Conservation (phyloP, 2,329 filamentous ascomycete species). For the Clarireedia paspali region DNA sequence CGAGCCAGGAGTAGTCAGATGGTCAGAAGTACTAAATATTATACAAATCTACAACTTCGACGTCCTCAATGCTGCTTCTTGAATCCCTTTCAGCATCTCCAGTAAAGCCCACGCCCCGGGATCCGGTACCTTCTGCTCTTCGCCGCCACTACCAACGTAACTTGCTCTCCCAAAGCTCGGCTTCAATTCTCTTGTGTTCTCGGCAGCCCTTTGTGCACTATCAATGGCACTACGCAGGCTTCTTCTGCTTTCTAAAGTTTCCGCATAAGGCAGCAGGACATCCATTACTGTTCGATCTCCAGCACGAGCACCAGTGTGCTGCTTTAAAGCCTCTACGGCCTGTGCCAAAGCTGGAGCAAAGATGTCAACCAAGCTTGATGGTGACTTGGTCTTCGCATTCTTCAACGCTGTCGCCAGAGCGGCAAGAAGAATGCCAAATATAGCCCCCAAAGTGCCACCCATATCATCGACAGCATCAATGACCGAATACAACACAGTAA, state of each 20-base stretch:
- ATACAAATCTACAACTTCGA: neutral
- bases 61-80: neutral
- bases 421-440: slow-evolving; percentile 28
- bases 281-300: slow-evolving; percentile 30
- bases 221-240: slow-evolving; percentile 15
- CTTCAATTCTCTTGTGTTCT: neutral
- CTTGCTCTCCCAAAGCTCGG: neutral
- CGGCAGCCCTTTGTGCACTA: no score
- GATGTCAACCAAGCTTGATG: slow-evolving; percentile 10
- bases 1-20: neutral
- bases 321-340: slow-evolving; percentile 23
- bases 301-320: slow-evolving; percentile 25
- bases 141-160: neutral
- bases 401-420: slow-evolving; percentile 14
- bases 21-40: no score
- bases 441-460: slow-evolving; percentile 29
- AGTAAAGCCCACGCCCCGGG: neutral
- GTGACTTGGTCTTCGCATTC: no score
- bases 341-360: slow-evolving; percentile 17
- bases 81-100: neutral
- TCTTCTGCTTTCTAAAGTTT: slow-evolving; percentile 28
- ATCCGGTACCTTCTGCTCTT: neutral
- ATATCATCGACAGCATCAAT: slow-evolving; percentile 31
- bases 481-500: slow-evolving; percentile 25
- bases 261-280: slow-evolving; percentile 26